phyloP scores from a whole-genome alignment of 768 basidiomycete genomes.

The Imleria badia region DNA sequence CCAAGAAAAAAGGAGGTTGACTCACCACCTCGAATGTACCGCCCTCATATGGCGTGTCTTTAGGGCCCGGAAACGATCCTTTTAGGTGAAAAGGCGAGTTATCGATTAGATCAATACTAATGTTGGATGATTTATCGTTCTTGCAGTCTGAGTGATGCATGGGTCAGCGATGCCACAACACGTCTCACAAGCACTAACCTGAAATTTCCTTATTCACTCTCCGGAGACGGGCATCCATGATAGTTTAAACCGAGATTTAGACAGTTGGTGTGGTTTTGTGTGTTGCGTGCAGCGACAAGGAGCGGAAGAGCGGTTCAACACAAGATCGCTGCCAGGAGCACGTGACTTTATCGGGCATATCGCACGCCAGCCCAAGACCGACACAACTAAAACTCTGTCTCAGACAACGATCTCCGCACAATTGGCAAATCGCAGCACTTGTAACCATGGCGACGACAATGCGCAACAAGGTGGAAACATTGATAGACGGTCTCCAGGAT shows the following conservation, averaged over 20 bases:
- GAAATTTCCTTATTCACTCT: conserved; percentile 94
- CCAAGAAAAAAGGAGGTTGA: conserved; percentile 15
- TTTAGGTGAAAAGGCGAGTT: conserved; percentile 90
- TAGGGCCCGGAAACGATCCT: conserved; percentile 88
- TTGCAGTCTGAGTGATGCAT: conserved; percentile 69
- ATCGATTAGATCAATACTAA: conserved; percentile 84
- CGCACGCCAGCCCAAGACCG: background rate
- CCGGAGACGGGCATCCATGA: conserved; percentile 85
- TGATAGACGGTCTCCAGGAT: conserved; percentile 74
- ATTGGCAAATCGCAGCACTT: no score
- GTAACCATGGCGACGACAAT: conserved; percentile 40
- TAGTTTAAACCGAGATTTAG: background rate
- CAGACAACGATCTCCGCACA: background rate
- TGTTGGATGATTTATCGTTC: conserved; percentile 88
- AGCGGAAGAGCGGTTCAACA: background rate
- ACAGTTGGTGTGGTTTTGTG: background rate
- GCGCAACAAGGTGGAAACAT: conserved; percentile 76
- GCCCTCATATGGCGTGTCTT: conserved; percentile 91
- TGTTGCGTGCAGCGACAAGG: background rate
- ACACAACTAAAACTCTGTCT: background rate
- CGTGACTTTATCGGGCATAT: conserved; percentile 24
- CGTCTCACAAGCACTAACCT: conserved; percentile 45
- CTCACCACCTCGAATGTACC: conserved; percentile 89
- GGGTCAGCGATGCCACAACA: conserved; percentile 7
- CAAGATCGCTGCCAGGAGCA: conserved; percentile 11